Base-by-base conservation (phyloP, 768 basidiomycete genomes). In the Suillus tomentosus region DNA sequence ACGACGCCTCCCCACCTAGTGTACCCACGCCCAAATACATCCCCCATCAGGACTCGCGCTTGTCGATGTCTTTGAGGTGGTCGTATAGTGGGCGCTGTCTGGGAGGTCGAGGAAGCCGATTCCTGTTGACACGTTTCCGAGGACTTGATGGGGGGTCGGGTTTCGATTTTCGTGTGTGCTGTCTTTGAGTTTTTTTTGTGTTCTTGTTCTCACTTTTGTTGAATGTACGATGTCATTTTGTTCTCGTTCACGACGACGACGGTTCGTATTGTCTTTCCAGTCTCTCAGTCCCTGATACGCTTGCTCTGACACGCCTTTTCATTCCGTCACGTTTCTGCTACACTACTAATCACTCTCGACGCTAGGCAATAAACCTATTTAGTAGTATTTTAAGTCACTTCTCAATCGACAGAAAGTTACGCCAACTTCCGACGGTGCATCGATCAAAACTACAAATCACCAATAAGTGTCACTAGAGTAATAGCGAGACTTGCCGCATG, bases 101-200 rank as follows among this genome's bases (percentile, higher is more conserved):
- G 59, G 51, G 10, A 82, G 86, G 19, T 69, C 84, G 70, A 79
- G 82, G 77, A 78, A 87, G 72, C 86, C 86, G 19, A 89, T 87
- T 61, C 86, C 87, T 1, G 71, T 85, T 45, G 79, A 83, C 69
- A 82, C 85, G 76, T 87, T 87, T 71, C 69, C 84, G 70, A 78
- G 81, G 63, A 60, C 66, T 62, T 77, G 8, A 67, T 5, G 15
- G 5, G 3, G 15, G 6, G 13, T 15, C 13, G 48, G 24, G 4
- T 51, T 15, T 17, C n/a, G 11, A 47, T 22, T 51, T 51, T 15
- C 15, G 7, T 51, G 50, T 3, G 6, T 22, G 6, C 17, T 27
- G 8, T 51, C 14, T 51, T 27, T 14, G 24, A 15, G 1, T 3
- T 15, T 24, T 50, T 27, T 7, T 27, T 27, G 3, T 31, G 5